Percentiles rank a stretch among this genome's conserved stretches.
Evolutionary conservation across 2,329 filamentous ascomycete species (phyloP).

Genomic region (Trichophyton benhamiae): DNA sequence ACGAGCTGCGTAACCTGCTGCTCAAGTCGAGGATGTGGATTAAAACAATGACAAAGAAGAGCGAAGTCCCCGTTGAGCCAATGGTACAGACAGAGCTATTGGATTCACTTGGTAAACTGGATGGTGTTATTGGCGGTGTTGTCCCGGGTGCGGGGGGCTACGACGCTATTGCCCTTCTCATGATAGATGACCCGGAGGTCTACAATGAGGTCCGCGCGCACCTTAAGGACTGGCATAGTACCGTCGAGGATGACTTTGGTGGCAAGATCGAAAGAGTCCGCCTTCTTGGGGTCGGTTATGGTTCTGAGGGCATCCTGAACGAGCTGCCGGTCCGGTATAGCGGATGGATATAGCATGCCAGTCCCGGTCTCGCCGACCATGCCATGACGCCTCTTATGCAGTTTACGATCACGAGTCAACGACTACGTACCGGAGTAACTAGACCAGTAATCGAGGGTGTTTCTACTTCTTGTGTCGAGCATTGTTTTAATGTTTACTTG

Average conservation of each 20-base stretch:
- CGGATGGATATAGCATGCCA: constrained; percentile 7
- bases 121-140: constrained; percentile 79
- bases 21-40: constrained; percentile 48
- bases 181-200: constrained; percentile 59
- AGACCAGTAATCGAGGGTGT: not conserved
- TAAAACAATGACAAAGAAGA: constrained; percentile 60
- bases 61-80: constrained; percentile 80
- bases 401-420: not conserved
- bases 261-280: constrained; percentile 35
- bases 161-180: constrained; percentile 73
- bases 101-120: constrained; percentile 57
- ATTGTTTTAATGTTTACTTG: not conserved
- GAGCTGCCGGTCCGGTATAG: constrained; percentile 23
- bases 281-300: constrained; percentile 34
- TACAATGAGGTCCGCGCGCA: constrained; percentile 48
- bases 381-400: not conserved
- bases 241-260: constrained; percentile 32
- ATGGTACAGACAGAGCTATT: constrained; percentile 70
- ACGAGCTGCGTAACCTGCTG: constrained; percentile 42
- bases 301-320: constrained; percentile 34
- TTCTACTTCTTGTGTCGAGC: not conserved
- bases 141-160: constrained; percentile 91
- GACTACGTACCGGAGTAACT: not conserved
- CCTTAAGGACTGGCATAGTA: constrained; percentile 52
- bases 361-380: not conserved